phyloP scores from a whole-genome alignment of 345 rosid species.

The Citrus trifoliata region DNA sequence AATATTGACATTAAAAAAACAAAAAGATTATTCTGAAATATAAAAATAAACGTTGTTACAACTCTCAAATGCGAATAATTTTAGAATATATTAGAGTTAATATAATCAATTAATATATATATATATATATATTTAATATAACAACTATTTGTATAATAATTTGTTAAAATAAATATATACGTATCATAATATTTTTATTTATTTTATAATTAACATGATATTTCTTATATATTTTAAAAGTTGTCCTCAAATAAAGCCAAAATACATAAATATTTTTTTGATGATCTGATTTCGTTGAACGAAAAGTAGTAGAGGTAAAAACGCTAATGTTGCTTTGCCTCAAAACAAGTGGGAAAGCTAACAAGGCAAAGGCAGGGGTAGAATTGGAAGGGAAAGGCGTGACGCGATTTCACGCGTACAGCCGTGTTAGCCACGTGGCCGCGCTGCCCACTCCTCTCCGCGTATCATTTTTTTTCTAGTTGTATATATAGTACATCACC shows the following conservation, averaged over 20 bases:
- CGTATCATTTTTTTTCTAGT: conserved; percentile 4
- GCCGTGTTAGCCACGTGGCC: conserved; percentile 17
- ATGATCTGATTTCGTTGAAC: not conserved
- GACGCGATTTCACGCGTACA: conserved; percentile 24
- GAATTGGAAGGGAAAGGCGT: conserved; percentile 7
- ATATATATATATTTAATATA: no score
- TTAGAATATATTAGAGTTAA: no score
- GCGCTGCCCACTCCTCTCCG: conserved; percentile 19
- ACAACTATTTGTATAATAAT: fast-evolving
- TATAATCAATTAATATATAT: no score
- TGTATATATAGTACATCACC: not conserved
- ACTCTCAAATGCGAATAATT: no score
- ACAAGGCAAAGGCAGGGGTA: conserved; percentile 1
- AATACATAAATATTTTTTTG: no score
- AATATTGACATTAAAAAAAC: no score
- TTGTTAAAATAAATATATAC: no score
- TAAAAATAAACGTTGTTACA: no score
- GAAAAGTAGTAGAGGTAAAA: not conserved
- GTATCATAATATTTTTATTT: no score
- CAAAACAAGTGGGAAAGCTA: not conserved
- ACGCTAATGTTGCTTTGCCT: not conserved
- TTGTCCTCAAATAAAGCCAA: no score
- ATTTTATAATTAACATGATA: fast-evolving
- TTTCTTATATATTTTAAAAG: no score
- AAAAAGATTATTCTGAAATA: no score